A percentile compares a stretch with the other conserved stretches of the same genome.
These are phyloP conservation scores for Coffea humblotiana DNA, from an alignment of 305 asterid genomes.

Conservation along the genomic window DNA sequence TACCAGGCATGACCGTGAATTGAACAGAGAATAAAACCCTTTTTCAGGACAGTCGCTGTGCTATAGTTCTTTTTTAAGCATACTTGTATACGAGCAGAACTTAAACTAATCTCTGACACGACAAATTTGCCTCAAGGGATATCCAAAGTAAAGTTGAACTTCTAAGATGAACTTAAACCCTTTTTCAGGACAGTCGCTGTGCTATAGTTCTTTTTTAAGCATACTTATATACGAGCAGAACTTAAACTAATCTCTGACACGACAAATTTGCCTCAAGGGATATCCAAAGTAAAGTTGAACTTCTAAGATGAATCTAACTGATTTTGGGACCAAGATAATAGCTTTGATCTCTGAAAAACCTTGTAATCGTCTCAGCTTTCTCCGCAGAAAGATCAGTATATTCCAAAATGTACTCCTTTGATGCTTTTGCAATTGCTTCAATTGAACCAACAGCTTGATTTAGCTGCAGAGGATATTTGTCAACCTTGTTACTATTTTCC, in stretches of 20 bases:
- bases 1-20: no score
- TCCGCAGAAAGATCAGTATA: constrained; percentile 80
- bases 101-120: not conserved
- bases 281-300: not conserved
- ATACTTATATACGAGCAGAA: not conserved
- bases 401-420: constrained; percentile 74
- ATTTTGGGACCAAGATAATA: constrained; percentile 80
- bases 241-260: not conserved
- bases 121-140: not conserved
- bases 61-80: not conserved
- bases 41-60: no score
- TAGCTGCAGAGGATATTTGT: constrained; percentile 49
- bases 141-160: not conserved
- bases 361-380: constrained; percentile 75
- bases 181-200: no score
- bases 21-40: no score
- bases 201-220: not conserved
- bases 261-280: not conserved
- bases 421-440: constrained; percentile 85
- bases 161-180: not conserved
- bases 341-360: constrained; percentile 78
- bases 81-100: not conserved
- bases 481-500: constrained; percentile 1
- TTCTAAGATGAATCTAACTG: constrained; percentile 15
- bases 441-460: constrained; percentile 89